A percentile compares a stretch with the other conserved stretches of the same genome.
These are phyloP conservation scores for Teunomyces aglyptinius DNA, from an alignment of 805 yeast species.

Conservation along the genomic window DNA sequence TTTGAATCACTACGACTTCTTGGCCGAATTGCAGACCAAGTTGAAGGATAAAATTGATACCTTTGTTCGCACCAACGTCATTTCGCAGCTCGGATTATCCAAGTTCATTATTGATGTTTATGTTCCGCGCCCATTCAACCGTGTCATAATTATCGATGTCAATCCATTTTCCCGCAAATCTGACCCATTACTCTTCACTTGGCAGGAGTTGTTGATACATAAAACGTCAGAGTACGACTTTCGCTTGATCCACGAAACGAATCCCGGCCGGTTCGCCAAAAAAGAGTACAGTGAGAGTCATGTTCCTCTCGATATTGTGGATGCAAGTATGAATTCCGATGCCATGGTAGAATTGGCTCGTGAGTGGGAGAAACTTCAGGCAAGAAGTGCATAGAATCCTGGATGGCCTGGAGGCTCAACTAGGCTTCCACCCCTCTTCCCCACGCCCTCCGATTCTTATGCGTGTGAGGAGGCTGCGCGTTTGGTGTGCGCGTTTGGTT, in stretches of 20 bases:
- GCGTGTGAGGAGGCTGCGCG: no score
- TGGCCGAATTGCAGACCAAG: conserved; percentile 50
- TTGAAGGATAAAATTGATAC: conserved; percentile 48
- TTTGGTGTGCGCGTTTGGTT: no score
- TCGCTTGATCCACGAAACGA: conserved; percentile 65
- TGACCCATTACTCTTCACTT: conserved; percentile 74
- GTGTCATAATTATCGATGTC: conserved; percentile 73
- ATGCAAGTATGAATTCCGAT: conserved; percentile 69
- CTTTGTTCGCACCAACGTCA: conserved; percentile 50
- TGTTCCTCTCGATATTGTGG: conserved; percentile 88
- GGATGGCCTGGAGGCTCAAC: background rate
- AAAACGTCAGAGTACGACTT: conserved; percentile 46
- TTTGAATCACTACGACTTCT: conserved; percentile 73
- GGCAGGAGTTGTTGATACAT: conserved; percentile 66
- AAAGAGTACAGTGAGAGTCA: conserved; percentile 87
- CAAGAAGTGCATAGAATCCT: background rate
- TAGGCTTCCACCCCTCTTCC: no score
- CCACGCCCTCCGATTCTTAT: no score
- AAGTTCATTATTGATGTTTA: conserved; percentile 76
- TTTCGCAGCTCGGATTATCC: conserved; percentile 8
- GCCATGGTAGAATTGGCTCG: conserved; percentile 68
- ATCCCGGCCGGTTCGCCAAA: conserved; percentile 71
- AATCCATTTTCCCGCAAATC: conserved; percentile 82
- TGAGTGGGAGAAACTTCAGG: conserved; percentile 44
- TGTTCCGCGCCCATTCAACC: conserved; percentile 68